phyloP scores from a whole-genome alignment of 306 rosid genomes.

The Acacia crassicarpa region DNA sequence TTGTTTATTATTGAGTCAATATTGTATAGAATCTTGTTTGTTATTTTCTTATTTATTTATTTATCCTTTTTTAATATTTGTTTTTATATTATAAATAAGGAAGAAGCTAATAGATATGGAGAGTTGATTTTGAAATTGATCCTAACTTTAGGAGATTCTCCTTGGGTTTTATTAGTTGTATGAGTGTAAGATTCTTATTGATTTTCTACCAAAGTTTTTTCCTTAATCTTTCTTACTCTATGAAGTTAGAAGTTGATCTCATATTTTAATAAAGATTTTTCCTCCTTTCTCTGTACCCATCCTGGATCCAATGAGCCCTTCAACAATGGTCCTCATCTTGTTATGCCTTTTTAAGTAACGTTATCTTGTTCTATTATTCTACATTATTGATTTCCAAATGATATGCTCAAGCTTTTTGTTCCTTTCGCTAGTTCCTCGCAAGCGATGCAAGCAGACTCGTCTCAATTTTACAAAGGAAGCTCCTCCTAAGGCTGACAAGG shows the following conservation, averaged over 20 bases:
- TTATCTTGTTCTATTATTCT: not conserved
- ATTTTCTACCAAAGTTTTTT: no score
- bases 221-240: not conserved
- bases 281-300: not conserved
- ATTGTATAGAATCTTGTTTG: no score
- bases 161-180: no score
- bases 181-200: no score
- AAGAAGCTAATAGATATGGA: no score
- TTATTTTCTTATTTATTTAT: no score
- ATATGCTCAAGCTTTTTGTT: not conserved
- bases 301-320: not conserved
- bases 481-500: slow-evolving; percentile 44
- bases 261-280: not conserved
- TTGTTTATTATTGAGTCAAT: no score
- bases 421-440: slow-evolving; percentile 47
- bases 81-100: no score
- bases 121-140: no score
- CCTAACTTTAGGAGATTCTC: no score
- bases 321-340: not conserved
- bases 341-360: not conserved
- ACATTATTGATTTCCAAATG: not conserved
- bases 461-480: slow-evolving; percentile 55
- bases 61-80: no score
- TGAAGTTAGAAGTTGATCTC: not conserved
- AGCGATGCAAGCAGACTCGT: slow-evolving; percentile 56